These are phyloP conservation scores for Litsea cubeba DNA, from an alignment of 164 flowering plant genomes.

Conservation along the genomic window DNA sequence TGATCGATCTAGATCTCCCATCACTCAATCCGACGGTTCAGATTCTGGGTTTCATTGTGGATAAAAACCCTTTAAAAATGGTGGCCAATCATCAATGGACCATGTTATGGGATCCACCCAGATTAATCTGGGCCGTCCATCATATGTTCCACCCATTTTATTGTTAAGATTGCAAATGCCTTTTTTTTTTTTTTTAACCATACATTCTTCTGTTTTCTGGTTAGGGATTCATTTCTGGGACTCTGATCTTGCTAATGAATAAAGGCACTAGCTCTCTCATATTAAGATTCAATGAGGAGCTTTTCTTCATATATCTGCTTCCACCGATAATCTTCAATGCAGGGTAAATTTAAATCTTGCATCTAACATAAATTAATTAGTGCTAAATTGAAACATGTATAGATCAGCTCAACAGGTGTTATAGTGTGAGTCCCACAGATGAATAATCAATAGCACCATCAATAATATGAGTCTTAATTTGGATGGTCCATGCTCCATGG, in stretches of 20 bases:
- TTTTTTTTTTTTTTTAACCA: no score
- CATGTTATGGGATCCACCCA: not conserved
- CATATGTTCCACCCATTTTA: not conserved
- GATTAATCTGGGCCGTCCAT: not conserved
- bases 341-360: slow-evolving; percentile 42
- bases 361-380: not conserved
- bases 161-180: not conserved
- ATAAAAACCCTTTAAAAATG: not conserved
- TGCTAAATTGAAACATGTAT: not conserved
- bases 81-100: not conserved
- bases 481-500: not conserved
- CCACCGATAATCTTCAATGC: slow-evolving; percentile 97
- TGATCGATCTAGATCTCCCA: not conserved
- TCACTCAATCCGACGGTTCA: not conserved
- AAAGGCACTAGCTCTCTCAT: slow-evolving; percentile 75
- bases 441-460: not conserved
- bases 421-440: not conserved
- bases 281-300: slow-evolving; percentile 60
- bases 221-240: slow-evolving; percentile 62
- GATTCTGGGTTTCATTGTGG: not conserved
- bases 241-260: slow-evolving; percentile 49
- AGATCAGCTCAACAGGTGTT: not conserved
- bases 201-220: slow-evolving; percentile 1
- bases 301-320: slow-evolving; percentile 92
- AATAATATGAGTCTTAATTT: not conserved